These are phyloP conservation scores for Neurospora sp. DNA, from an alignment of 495 filamentous ascomycete genomes.

Conservation along the genomic window DNA sequence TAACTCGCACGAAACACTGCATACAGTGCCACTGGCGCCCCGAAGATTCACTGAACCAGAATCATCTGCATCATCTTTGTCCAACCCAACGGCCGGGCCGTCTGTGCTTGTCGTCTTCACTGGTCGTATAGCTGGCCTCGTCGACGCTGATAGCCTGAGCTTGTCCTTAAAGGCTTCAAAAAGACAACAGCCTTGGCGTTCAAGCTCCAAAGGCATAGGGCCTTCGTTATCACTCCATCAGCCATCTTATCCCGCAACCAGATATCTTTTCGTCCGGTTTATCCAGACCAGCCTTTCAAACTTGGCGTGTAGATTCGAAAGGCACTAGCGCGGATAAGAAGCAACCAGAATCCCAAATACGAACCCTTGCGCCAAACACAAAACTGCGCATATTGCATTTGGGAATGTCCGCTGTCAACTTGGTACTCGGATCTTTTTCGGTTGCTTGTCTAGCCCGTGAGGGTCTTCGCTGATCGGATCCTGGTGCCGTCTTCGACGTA, in stretches of 20 bases:
- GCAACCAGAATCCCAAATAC: not conserved
- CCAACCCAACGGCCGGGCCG: constrained; percentile 19
- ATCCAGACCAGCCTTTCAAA: not conserved
- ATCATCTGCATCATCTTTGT: constrained; percentile 38
- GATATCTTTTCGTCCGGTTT: not conserved
- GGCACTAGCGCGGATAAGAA: not conserved
- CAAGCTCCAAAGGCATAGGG: not conserved
- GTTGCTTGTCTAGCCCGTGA: constrained; percentile 15
- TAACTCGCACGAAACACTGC: constrained; percentile 31
- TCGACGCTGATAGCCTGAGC: not conserved
- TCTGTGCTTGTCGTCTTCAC: constrained; percentile 6
- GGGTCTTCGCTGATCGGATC: constrained; percentile 10
- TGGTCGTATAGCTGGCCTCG: constrained; percentile 5
- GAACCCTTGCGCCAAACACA: not conserved
- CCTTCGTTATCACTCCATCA: not conserved
- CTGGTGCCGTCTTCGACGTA: constrained; percentile 10
- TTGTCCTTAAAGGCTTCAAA: not conserved
- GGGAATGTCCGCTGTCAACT: constrained; percentile 22
- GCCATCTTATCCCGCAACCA: not conserved
- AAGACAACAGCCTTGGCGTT: not conserved
- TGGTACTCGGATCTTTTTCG: constrained; percentile 16
- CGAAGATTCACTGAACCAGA: constrained; percentile 31
- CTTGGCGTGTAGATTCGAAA: not conserved
- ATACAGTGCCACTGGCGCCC: constrained; percentile 34
- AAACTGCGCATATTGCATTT: constrained; percentile 7